Evolutionary conservation across 495 filamentous ascomycete genomes (phyloP).

Genomic region (Neurospora tetrasperma): DNA sequence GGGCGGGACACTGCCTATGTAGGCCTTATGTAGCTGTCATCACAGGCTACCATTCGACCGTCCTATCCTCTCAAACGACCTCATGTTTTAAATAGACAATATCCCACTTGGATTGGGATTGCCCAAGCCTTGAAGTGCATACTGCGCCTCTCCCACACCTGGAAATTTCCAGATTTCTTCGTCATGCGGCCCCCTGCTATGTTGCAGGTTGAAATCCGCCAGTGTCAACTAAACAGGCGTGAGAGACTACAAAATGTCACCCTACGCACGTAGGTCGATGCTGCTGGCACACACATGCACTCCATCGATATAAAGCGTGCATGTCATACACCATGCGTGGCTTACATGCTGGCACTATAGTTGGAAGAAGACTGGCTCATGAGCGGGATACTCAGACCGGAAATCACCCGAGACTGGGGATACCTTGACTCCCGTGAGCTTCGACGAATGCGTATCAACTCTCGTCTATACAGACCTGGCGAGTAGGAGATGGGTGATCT

Average conservation of each 20-base stretch:
- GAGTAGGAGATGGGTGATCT: not conserved
- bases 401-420: not conserved
- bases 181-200: not conserved
- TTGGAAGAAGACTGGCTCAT: not conserved
- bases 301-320: not conserved
- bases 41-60: not conserved
- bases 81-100: not conserved
- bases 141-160: not conserved
- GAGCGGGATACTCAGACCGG: not conserved
- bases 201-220: not conserved
- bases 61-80: not conserved
- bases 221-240: not conserved
- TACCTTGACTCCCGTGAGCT: not conserved
- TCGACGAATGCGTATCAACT: not conserved
- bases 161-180: not conserved
- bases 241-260: not conserved
- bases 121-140: not conserved
- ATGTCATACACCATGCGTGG: not conserved
- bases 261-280: not conserved
- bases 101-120: not conserved
- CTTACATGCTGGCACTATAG: not conserved
- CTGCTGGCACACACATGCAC: not conserved
- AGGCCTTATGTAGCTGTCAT: not conserved
- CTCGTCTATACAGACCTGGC: not conserved
- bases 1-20: not conserved